These are phyloP conservation scores for Lasiodiplodia citricola DNA, from an alignment of 2,329 filamentous ascomycete genomes.

Conservation along the genomic window DNA sequence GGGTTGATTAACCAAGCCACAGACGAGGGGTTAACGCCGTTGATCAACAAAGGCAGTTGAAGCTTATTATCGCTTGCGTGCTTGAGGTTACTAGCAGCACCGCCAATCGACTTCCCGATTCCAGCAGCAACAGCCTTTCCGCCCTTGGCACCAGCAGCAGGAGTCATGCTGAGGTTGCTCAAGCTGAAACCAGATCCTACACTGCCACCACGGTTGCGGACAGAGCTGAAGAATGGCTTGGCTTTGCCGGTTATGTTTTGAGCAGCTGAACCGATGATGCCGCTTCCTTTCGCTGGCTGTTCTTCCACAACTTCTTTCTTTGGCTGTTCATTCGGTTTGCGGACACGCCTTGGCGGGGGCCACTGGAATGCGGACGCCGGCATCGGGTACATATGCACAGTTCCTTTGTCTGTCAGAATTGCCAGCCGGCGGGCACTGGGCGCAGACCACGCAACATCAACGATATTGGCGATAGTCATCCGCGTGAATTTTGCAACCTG, in stretches of 20 bases:
- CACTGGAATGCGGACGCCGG: conserved; percentile 82
- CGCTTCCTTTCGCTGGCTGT: conserved; percentile 1
- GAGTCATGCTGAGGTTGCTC: conserved; percentile 46
- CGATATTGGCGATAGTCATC: conserved; percentile 87
- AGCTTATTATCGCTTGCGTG: conserved; percentile 78
- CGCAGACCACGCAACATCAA: conserved; percentile 87
- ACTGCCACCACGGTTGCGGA: conserved; percentile 41
- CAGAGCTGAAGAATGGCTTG: conserved; percentile 44
- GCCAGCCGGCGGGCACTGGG: conserved; percentile 83
- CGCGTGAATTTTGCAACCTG: conserved; percentile 88
- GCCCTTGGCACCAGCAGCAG: conserved; percentile 63
- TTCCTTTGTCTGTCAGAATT: conserved; percentile 93
- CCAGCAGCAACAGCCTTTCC: conserved; percentile 74
- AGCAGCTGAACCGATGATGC: conserved; percentile 35
- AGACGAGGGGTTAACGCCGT: conserved; percentile 63
- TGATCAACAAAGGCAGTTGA: conserved; percentile 64
- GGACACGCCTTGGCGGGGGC: conserved; percentile 70
- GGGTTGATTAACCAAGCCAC: conserved; percentile 70
- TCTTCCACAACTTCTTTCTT: conserved; percentile 31
- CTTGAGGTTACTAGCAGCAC: conserved; percentile 70
- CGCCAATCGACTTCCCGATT: conserved; percentile 73
- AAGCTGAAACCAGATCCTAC: conserved; percentile 37
- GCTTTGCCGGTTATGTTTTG: conserved; percentile 52
- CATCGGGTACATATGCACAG: conserved; percentile 89
- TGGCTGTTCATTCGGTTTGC: conserved; percentile 34